phyloP scores from a whole-genome alignment of 768 basidiomycete genomes.

The Suillus spraguei region DNA sequence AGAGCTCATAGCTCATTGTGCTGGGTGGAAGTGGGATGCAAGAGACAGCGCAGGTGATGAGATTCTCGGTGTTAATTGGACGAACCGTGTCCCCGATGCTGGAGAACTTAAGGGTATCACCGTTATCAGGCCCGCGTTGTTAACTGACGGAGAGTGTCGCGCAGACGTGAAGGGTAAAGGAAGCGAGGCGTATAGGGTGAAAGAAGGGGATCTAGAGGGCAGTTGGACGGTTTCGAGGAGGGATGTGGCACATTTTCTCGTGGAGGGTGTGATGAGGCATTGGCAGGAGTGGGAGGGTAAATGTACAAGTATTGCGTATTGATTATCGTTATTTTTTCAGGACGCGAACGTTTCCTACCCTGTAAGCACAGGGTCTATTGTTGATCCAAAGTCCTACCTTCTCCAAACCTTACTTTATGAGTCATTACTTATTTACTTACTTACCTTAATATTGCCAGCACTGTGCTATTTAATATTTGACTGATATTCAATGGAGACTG shows the following conservation, averaged over 20 bases:
- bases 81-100: conserved; percentile 36
- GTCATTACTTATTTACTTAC: neutral
- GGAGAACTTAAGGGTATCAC: conserved; percentile 47
- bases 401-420: neutral
- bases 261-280: conserved; percentile 43
- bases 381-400: neutral
- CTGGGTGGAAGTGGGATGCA: conserved; percentile 55
- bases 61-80: conserved; percentile 51
- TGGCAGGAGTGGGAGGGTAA: conserved; percentile 61
- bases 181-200: conserved; percentile 42
- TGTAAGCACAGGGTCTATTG: neutral
- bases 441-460: neutral
- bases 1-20: conserved; percentile 46
- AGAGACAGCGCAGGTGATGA: conserved; percentile 43
- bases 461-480: neutral
- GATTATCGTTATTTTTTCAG: neutral
- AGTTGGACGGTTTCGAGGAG: conserved; percentile 59
- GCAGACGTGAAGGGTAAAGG: conserved; percentile 25
- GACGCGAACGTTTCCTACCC: neutral
- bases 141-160: conserved; percentile 58
- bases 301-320: conserved; percentile 53
- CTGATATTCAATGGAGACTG: neutral
- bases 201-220: conserved; percentile 40
- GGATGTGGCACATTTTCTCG: conserved; percentile 69
- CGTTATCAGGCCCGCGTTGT: conserved; percentile 57